phyloP scores from a whole-genome alignment of 768 basidiomycete genomes.

The Tulasnella sp. region DNA sequence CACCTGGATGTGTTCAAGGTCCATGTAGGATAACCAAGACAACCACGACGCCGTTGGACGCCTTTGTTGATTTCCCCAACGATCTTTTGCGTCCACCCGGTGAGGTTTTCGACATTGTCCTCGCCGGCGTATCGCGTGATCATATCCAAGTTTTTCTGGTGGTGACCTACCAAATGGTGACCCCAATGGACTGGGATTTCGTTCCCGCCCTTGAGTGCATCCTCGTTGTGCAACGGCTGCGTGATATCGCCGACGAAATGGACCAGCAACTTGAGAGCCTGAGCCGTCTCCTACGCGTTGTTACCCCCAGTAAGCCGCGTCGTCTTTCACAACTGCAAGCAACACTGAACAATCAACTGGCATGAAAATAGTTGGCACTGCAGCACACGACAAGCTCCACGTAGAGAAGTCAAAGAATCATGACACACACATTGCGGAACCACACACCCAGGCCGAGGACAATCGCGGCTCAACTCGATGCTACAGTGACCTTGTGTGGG shows the following conservation, averaged over 20 bases:
- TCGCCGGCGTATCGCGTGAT: background rate
- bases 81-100: constrained; percentile 3
- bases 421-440: constrained; percentile 9
- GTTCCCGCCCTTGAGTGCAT: background rate
- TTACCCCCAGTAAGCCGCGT: too few relatives aligned
- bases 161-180: background rate
- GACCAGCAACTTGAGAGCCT: constrained; percentile 14
- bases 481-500: background rate
- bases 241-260: constrained; percentile 15
- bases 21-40: constrained; percentile 13
- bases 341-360: too few relatives aligned
- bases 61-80: constrained; percentile 10
- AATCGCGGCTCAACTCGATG: background rate
- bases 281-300: constrained; percentile 1
- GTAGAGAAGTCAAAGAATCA: too few relatives aligned
- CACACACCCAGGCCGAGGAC: background rate
- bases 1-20: background rate
- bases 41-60: background rate
- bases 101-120: background rate
- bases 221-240: constrained; percentile 12
- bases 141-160: background rate
- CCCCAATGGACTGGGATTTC: background rate
- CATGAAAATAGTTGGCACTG: too few relatives aligned
- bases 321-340: too few relatives aligned
- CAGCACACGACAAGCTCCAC: too few relatives aligned